phyloP scores from a whole-genome alignment of 306 rosid genomes.

The Trifolium subterraneum region DNA sequence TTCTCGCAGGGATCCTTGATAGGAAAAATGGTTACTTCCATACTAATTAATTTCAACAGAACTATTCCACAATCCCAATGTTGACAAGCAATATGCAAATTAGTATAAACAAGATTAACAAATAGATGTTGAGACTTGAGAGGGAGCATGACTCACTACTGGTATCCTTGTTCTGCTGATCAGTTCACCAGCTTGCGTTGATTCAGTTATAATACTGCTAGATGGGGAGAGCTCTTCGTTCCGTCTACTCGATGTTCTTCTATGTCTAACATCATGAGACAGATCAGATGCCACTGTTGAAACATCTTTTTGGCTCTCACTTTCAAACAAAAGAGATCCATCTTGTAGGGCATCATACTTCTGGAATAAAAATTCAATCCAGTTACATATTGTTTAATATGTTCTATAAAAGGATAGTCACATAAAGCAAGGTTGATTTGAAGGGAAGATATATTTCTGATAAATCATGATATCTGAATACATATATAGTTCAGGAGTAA shows the following conservation, averaged over 20 bases:
- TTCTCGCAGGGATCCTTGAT: neutral
- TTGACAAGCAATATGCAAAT: conserved; percentile 34
- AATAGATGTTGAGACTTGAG: conserved; percentile 19
- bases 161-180: conserved; percentile 62
- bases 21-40: neutral
- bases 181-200: conserved; percentile 85
- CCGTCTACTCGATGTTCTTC: conserved; percentile 77
- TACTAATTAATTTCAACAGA: conserved; percentile 21
- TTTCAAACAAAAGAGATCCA: conserved; percentile 60
- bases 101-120: conserved; percentile 26
- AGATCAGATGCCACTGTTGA: conserved; percentile 56
- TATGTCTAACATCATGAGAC: conserved; percentile 70
- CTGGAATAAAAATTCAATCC: conserved; percentile 47
- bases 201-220: conserved; percentile 72
- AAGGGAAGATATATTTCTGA: conserved; percentile 29
- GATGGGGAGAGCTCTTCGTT: conserved; percentile 82
- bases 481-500: conserved; percentile 24
- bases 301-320: conserved; percentile 69
- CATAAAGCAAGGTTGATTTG: conserved; percentile 12
- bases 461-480: conserved; percentile 10
- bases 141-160: conserved; percentile 45
- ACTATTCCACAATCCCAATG: conserved; percentile 18
- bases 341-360: conserved; percentile 62
- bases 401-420: conserved; percentile 35
- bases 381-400: conserved; percentile 29